Conservation (phyloP, 352 stramenopile species). For the Globisporangium rhizosaccharum region DNA sequence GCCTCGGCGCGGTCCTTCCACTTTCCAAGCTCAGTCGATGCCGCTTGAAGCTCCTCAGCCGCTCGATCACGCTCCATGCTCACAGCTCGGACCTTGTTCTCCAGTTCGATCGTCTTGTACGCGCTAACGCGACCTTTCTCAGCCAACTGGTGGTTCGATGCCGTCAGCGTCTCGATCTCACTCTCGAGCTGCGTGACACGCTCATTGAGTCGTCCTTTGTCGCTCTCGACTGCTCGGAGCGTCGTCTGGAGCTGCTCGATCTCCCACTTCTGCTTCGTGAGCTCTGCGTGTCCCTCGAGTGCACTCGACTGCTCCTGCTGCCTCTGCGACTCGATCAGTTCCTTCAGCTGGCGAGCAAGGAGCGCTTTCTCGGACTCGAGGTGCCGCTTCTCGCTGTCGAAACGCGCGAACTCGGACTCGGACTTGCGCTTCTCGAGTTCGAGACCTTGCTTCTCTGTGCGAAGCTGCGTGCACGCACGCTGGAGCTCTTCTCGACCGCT, state of each 20-base stretch:
- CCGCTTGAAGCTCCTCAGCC: conserved; percentile 13
- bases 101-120: conserved; percentile 18
- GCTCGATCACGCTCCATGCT: conserved; percentile 18
- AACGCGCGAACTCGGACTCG: conserved; percentile 10
- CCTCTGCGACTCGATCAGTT: conserved; percentile 4
- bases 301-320: conserved; percentile 16
- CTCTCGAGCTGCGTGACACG: conserved; percentile 20
- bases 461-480: conserved; percentile 16
- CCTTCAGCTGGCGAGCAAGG: conserved; percentile 9
- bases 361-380: conserved; percentile 27
- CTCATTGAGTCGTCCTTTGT: conserved; percentile 32
- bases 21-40: conserved; percentile 20
- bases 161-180: conserved; percentile 30
- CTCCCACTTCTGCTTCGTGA: conserved; percentile 40
- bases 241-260: conserved; percentile 38
- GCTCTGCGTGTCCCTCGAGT: conserved; percentile 8
- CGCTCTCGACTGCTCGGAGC: conserved; percentile 25
- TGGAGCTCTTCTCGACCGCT: conserved; percentile 17
- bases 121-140: conserved; percentile 26
- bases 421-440: conserved; percentile 16
- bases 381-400: conserved; percentile 35
- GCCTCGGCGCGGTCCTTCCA: conserved; percentile 29
- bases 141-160: conserved; percentile 23
- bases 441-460: conserved; percentile 18
- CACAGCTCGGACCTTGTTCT: conserved; percentile 8